A percentile compares a stretch with the other conserved stretches of the same genome.
Conservation (phyloP, 2,329 filamentous ascomycete genomes). For the Cladorrhinum sp. region DNA sequence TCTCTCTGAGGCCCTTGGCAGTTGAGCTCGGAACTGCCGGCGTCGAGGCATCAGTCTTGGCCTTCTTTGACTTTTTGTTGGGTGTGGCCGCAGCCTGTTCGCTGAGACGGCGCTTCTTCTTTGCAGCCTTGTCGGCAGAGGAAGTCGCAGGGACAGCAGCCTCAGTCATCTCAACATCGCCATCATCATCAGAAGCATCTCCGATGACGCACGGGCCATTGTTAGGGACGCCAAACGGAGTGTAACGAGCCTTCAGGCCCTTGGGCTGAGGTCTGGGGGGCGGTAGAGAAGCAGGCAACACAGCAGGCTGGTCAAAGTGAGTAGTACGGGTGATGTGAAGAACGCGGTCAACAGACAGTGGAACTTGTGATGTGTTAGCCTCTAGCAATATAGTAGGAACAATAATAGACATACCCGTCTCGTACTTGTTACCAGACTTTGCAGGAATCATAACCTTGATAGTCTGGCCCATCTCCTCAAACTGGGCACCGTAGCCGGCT, state of each 20-base stretch:
- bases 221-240: constrained; percentile 57
- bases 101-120: constrained; percentile 41
- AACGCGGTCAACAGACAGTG: constrained; percentile 52
- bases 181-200: constrained; percentile 43
- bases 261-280: constrained; percentile 62
- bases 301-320: constrained; percentile 46
- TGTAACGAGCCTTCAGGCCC: constrained; percentile 64
- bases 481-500: constrained; percentile 58
- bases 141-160: constrained; percentile 33
- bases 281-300: constrained; percentile 37
- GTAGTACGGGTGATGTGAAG: constrained; percentile 65
- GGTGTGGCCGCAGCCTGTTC: constrained; percentile 24
- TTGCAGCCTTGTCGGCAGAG: constrained; percentile 16
- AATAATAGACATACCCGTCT: constrained; percentile 44
- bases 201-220: constrained; percentile 37
- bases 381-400: too few species aligned
- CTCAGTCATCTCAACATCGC: constrained; percentile 45
- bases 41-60: constrained; percentile 18
- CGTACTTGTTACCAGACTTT: constrained; percentile 52
- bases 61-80: constrained; percentile 33
- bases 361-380: constrained; percentile 34
- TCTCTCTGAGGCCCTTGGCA: constrained; percentile 17
- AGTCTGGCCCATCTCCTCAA: constrained; percentile 49
- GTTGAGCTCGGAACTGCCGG: constrained; percentile 16
- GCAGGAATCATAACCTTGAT: constrained; percentile 62